Base-by-base conservation (phyloP, 2,329 filamentous ascomycete genomes). In the Trichoderma koningiopsis region DNA sequence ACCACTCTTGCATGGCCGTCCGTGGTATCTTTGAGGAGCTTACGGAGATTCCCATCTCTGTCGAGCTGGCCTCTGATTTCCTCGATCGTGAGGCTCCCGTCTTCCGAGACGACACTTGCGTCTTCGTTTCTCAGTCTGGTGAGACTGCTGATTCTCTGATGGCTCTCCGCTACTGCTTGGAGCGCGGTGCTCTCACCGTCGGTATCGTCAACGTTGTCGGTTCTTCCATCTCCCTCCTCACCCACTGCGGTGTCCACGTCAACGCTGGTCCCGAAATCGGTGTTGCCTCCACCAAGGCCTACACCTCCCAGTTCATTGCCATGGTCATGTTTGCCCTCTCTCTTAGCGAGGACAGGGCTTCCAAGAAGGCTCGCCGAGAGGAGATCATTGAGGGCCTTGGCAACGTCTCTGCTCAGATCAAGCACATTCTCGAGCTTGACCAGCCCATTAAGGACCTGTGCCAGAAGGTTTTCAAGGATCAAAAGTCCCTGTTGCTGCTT, bases 311-410 rank as follows among this genome's bases (percentile, higher is more conserved):
- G 81, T 99, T 98, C 82, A 93, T 99, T 78, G 97, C 96, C 80
- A 97, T 99, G 94, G 92, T 98, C 83, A 99, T 99, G 96, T 98
- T 99, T 77, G 96, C 96, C 7, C 86, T 99, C 72, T 97, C 94
- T 35, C 88, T 99, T 70, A 96, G 93, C 77, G 96, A 99, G 84
- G 96, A 99, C 82, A 93, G 96, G 75, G 93, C 94, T 53, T 97
- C 94, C 75, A 99, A 99, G 89, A 88, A 91, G 77, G 89, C 92
- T 84, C 89, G 95, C 78, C 92, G 96, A 37, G 90, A 96, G 82
- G 94, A 97, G 83, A 98, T 99, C 78, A 97, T 99, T 87, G 91
- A 96, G 75, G 95, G 96, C 76, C 89, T 99, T 35, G 86, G 88
- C 77, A 91, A 92, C 77, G 88, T 99, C 77, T 97, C 94, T 8